Evolutionary conservation across 108 stramenopile species (phyloP).

Genomic region (Fragilariopsis cylindrus): DNA sequence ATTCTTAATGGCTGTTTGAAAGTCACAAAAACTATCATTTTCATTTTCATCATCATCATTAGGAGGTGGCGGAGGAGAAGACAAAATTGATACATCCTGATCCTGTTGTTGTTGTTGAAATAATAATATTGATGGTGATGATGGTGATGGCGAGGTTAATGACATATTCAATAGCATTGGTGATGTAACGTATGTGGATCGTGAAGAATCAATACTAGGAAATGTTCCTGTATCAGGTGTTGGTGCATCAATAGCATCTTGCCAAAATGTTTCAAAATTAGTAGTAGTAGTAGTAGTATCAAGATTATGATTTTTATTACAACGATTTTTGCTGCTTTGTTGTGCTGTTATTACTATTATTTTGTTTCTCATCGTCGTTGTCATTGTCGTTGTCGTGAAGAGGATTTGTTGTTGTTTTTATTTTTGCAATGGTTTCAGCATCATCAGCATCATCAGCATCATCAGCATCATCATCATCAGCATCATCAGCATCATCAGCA

Average conservation of each 20-base stretch:
- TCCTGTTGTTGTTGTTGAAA: background rate
- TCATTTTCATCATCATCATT: background rate
- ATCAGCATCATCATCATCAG: background rate
- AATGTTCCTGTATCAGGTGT: conserved; percentile 17
- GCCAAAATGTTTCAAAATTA: conserved; percentile 21
- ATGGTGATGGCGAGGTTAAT: background rate
- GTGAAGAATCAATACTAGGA: conserved; percentile 5
- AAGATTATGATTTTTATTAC: background rate
- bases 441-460: background rate
- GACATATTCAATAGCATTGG: background rate
- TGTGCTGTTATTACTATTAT: too few relatives aligned
- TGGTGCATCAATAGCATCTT: conserved; percentile 5
- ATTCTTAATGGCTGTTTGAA: background rate
- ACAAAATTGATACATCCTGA: background rate
- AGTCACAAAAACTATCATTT: background rate
- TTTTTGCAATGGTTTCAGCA: background rate
- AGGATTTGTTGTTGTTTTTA: background rate
- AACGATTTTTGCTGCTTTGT: background rate
- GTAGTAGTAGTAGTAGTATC: too few relatives aligned
- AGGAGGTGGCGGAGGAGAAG: background rate
- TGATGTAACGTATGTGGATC: conserved; percentile 3
- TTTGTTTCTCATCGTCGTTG: background rate
- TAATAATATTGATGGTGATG: background rate
- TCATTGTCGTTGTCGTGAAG: background rate
- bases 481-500: background rate